Conservation (phyloP, 768 basidiomycete genomes). For the Panellus pusillus region DNA sequence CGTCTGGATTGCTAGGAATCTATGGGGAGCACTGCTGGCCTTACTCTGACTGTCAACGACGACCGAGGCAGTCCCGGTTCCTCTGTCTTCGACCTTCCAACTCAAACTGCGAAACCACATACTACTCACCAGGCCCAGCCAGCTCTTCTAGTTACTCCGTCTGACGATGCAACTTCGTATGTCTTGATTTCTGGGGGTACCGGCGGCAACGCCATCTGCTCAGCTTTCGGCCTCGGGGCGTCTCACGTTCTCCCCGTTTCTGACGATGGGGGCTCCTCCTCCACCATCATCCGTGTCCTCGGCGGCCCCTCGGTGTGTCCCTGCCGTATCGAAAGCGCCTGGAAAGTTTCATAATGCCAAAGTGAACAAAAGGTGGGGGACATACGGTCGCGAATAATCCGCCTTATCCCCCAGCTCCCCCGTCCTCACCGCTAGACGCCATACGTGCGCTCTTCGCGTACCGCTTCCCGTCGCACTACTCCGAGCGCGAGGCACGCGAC, state of each 20-base stretch:
- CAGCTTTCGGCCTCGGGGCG: slow-evolving; percentile 71
- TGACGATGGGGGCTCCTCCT: slow-evolving; percentile 94
- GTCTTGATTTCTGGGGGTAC: slow-evolving; percentile 92
- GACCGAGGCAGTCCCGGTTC: slow-evolving; percentile 62
- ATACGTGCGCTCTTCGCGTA: slow-evolving; percentile 79
- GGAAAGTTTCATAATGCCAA: neutral
- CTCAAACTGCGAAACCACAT: slow-evolving; percentile 31
- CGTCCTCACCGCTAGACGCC: slow-evolving; percentile 63
- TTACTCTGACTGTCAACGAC: slow-evolving; percentile 18
- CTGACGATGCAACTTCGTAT: slow-evolving; percentile 42
- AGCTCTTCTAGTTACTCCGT: neutral
- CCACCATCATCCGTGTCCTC: slow-evolving; percentile 90
- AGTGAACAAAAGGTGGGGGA: slow-evolving; percentile 49
- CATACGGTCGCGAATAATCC: slow-evolving; percentile 84
- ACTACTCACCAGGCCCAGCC: slow-evolving; percentile 8
- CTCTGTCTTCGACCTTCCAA: slow-evolving; percentile 74
- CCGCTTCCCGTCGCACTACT: slow-evolving; percentile 67
- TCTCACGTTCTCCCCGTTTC: slow-evolving; percentile 91
- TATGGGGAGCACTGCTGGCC: slow-evolving; percentile 6
- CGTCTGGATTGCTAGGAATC: slow-evolving; percentile 1
- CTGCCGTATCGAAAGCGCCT: neutral
- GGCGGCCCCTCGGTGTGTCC: slow-evolving; percentile 72
- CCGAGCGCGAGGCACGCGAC: slow-evolving; percentile 78
- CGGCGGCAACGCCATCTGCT: slow-evolving; percentile 88
- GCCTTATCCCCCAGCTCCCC: slow-evolving; percentile 70